These are phyloP conservation scores for Clathrospora elynae DNA, from an alignment of 2,329 filamentous ascomycete species.

Conservation along the genomic window DNA sequence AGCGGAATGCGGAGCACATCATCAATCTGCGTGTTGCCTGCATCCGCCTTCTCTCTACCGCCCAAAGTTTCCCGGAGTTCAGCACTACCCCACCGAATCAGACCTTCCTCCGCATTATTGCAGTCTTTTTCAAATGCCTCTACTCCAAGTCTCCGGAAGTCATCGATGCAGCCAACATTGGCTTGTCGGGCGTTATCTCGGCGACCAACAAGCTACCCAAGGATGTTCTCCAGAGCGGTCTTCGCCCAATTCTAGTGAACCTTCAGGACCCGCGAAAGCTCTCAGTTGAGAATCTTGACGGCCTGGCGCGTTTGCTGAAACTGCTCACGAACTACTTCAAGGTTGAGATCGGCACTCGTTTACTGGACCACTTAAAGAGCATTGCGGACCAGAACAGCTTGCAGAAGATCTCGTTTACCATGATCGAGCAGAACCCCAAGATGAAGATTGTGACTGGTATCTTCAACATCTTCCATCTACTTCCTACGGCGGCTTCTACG, in stretches of 20 bases:
- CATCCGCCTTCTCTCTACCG: constrained; percentile 88
- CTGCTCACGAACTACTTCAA: constrained; percentile 98
- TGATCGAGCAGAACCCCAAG: constrained; percentile 87
- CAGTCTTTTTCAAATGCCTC: constrained; percentile 96
- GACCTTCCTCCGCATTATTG: constrained; percentile 70
- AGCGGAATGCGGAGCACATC: constrained; percentile 93
- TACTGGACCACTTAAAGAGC: constrained; percentile 92
- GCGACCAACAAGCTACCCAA: constrained; percentile 93
- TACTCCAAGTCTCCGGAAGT: constrained; percentile 93
- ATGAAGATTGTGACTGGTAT: constrained; percentile 97
- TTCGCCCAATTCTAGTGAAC: constrained; percentile 94
- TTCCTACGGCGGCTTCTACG: constrained; percentile 84
- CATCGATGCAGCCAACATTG: constrained; percentile 90
- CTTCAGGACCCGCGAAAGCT: constrained; percentile 91
- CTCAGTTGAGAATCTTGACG: constrained; percentile 86
- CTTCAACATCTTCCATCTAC: constrained; percentile 95
- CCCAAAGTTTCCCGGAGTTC: constrained; percentile 92
- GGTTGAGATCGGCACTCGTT: constrained; percentile 88
- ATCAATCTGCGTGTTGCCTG: constrained; percentile 90
- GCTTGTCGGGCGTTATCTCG: constrained; percentile 82
- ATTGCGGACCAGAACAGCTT: constrained; percentile 81
- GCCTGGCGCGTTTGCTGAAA: constrained; percentile 84
- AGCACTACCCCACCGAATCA: constrained; percentile 73
- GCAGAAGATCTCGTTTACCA: constrained; percentile 90
- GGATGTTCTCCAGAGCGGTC: constrained; percentile 89